These are phyloP conservation scores for Solanum lycopersicoides DNA, from an alignment of 257 asterid species.

Conservation along the genomic window DNA sequence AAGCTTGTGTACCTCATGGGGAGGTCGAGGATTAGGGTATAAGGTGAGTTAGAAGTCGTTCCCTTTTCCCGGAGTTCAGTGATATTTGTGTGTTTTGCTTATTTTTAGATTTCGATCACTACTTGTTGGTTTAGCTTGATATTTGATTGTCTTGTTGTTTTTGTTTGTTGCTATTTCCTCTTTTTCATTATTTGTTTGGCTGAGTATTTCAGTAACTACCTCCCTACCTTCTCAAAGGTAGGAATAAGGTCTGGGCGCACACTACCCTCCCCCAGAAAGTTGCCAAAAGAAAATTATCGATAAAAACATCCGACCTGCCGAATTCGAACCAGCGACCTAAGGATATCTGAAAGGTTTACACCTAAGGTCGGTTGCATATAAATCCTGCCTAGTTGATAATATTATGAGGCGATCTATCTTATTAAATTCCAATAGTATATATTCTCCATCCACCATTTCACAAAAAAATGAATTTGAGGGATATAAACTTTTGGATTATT, in stretches of 20 bases:
- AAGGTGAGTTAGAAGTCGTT: neutral
- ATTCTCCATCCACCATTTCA: neutral
- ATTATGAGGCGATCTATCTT: neutral
- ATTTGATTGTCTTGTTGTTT: neutral
- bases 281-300: neutral
- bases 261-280: neutral
- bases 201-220: neutral
- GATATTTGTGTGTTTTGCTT: neutral
- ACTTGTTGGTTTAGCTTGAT: neutral
- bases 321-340: slow-evolving; percentile 42
- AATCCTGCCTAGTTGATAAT: neutral
- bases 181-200: neutral
- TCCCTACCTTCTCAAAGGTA: neutral
- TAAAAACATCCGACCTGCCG: slow-evolving; percentile 21
- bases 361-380: neutral
- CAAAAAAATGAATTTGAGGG: neutral
- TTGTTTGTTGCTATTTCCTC: neutral
- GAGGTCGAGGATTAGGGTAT: neutral
- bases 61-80: neutral
- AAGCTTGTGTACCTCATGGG: neutral
- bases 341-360: neutral
- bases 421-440: neutral
- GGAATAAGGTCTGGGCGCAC: neutral
- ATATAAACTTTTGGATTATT: neutral
- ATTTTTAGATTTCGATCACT: neutral